Base-by-base conservation (phyloP, 192 early-diverging fungal genomes). In the Rhizophagus sp. region DNA sequence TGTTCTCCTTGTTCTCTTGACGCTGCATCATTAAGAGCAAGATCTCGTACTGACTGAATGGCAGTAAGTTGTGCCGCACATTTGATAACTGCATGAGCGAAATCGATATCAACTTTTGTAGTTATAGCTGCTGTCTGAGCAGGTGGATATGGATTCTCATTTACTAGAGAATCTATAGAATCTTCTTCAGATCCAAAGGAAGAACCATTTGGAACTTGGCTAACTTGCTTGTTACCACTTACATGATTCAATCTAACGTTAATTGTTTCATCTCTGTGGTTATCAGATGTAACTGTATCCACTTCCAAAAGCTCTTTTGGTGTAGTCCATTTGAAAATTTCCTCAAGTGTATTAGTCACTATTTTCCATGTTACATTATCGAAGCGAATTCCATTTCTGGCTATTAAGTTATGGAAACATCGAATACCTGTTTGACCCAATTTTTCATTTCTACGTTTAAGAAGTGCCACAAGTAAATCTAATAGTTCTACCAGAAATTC, bases 331-430 rank as follows among this genome's bases (percentile, higher is more conserved):
- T 92, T 90, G 84, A 96, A 97, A 57, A 98, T 88, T 12, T 89
- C 83, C 15, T 89, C 88, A 76, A 97, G 87, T 30, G 91, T 92
- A 4, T 79, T 83, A 44, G 93, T 95, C 4, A 96, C 86, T 67
- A 91, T 83, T 50, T 86, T 89, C 96, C 97, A 98, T 3, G 91
- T 89, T 61, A 85, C 86, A 19, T 89, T 88, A 77, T 93, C 91
- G 81, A 96, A 92, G 83, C 90, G 91, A 33, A 82, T 22, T 24
- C 89, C 88, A 80, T 97, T 97, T 73, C 85, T 84, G 66, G 92
- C 92, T n/a, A 98, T 88, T 79, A 98, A 83, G 76, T 97, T 95
- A 81, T 95, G 95, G 66, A 98, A 81, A 71, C 96, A 98, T 27
- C 93, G 92, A 8, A 94, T 94, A 15, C 96, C 96, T 73, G 97